A percentile compares a stretch with the other conserved stretches of the same genome.
Evolutionary conservation across 352 stramenopile species (phyloP).

Genomic region (Pythium diclinum): DNA sequence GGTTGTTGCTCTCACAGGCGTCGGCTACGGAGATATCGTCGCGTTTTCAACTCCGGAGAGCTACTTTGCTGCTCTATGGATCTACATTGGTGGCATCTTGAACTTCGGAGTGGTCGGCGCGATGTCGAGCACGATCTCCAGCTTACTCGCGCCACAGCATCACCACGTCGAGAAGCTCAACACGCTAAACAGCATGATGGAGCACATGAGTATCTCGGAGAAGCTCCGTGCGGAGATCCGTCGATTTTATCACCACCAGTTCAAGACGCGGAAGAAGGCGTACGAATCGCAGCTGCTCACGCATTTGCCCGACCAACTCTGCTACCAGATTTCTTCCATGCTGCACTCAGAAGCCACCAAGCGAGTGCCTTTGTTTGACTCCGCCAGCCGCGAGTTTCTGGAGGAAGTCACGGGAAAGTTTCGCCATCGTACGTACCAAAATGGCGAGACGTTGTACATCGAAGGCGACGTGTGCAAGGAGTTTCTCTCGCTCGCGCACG

Average conservation of each 20-base stretch:
- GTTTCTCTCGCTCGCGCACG: constrained; percentile 61
- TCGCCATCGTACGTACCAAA: constrained; percentile 64
- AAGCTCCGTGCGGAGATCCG: constrained; percentile 57
- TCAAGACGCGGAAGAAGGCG: constrained; percentile 47
- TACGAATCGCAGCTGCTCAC: constrained; percentile 71
- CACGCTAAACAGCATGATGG: constrained; percentile 58
- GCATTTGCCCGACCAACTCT: constrained; percentile 68
- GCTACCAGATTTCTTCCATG: constrained; percentile 70
- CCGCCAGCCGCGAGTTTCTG: constrained; percentile 58
- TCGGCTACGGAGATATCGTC: constrained; percentile 75
- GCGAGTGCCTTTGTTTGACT: constrained; percentile 57
- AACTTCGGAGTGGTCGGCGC: constrained; percentile 78
- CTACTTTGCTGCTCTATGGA: constrained; percentile 70
- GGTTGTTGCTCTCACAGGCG: constrained; percentile 61
- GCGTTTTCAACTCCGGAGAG: constrained; percentile 71
- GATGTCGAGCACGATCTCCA: constrained; percentile 79
- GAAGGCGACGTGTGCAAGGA: constrained; percentile 70
- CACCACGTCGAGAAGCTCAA: constrained; percentile 73
- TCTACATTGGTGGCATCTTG: constrained; percentile 69
- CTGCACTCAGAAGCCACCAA: constrained; percentile 61
- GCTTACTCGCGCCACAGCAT: constrained; percentile 55
- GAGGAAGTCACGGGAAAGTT: constrained; percentile 83
- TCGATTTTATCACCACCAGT: constrained; percentile 72
- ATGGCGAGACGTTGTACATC: constrained; percentile 63
- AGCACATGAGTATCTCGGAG: constrained; percentile 52